These are phyloP conservation scores for Metrosideros polymorpha DNA, from an alignment of 441 rosid genomes.

Conservation along the genomic window DNA sequence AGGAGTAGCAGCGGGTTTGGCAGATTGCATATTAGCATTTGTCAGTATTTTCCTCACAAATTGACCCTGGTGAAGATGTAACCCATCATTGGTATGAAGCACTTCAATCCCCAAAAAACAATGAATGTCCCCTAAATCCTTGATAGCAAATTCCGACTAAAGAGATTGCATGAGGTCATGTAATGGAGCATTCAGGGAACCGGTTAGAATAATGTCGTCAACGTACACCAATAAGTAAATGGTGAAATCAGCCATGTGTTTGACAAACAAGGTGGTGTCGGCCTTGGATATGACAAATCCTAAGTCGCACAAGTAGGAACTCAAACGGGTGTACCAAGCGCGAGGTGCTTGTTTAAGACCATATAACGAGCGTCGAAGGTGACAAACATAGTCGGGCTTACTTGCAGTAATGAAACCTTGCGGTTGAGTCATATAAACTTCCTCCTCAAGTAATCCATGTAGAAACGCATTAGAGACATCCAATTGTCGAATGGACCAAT, in stretches of 20 bases:
- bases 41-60: not conserved
- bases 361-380: not conserved
- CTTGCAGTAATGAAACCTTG: not conserved
- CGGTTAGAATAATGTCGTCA: not conserved
- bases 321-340: not conserved
- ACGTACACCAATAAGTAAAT: not conserved
- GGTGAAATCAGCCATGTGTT: not conserved
- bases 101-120: not conserved
- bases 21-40: not conserved
- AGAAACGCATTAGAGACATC: not conserved
- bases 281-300: not conserved
- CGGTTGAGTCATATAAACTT: not conserved
- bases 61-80: not conserved
- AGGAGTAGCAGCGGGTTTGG: not conserved
- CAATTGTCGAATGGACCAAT: not conserved
- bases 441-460: not conserved
- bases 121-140: not conserved
- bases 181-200: not conserved
- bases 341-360: not conserved
- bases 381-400: not conserved
- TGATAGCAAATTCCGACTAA: not conserved
- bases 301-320: not conserved
- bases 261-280: not conserved
- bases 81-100: not conserved
- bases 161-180: not conserved